phyloP scores from a whole-genome alignment of 768 basidiomycete species.

The Dioszegia aurantiaca region DNA sequence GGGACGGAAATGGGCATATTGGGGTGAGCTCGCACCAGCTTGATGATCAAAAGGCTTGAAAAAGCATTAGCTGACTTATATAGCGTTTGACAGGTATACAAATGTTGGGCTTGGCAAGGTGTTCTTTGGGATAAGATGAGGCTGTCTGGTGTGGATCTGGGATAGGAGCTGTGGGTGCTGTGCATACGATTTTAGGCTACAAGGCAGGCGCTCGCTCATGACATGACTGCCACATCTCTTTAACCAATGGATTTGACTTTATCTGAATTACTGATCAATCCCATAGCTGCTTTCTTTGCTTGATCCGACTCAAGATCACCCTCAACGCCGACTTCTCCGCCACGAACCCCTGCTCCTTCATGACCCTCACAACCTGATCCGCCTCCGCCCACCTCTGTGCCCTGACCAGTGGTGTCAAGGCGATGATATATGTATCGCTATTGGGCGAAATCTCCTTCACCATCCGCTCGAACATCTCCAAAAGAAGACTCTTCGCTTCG shows the following conservation, averaged over 20 bases:
- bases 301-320: conserved; percentile 59
- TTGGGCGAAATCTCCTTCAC: conserved; percentile 59
- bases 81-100: conserved; percentile 16
- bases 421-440: conserved; percentile 72
- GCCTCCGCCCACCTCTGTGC: conserved; percentile 65
- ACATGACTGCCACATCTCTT: not conserved
- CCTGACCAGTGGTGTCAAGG: conserved; percentile 64
- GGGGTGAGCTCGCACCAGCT: conserved; percentile 60
- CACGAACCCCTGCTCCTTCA: conserved; percentile 57
- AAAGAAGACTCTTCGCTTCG: not conserved
- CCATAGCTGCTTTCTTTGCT: conserved; percentile 50
- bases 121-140: conserved; percentile 20
- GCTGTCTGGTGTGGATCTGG: not conserved
- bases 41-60: too few relatives aligned
- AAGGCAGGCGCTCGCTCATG: too few relatives aligned
- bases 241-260: not conserved
- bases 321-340: conserved; percentile 55
- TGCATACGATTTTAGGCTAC: too few relatives aligned
- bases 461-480: conserved; percentile 34
- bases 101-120: conserved; percentile 10
- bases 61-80: not conserved
- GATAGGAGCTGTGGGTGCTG: too few relatives aligned
- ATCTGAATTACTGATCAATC: not conserved
- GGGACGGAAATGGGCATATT: conserved; percentile 79
- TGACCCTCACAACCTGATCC: conserved; percentile 62